A percentile compares a stretch with the other conserved stretches of the same genome.
These are phyloP conservation scores for Lasiosphaeria ovina DNA, from an alignment of 495 filamentous ascomycete species.

Conservation along the genomic window DNA sequence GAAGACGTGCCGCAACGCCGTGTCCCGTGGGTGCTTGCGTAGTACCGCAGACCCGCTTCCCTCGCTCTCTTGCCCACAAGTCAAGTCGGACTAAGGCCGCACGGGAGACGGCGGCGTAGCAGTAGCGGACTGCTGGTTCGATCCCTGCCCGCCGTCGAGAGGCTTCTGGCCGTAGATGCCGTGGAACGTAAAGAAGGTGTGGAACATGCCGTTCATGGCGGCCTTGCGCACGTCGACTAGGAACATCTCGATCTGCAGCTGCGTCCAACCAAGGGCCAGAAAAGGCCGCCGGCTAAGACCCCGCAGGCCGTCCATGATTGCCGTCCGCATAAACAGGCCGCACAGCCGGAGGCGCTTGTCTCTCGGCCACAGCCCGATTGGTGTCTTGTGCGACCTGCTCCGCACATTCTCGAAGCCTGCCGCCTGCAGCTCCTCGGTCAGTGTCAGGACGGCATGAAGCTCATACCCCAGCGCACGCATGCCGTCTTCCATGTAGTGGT, in stretches of 20 bases:
- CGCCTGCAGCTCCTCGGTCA: constrained; percentile 21
- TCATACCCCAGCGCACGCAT: constrained; percentile 29
- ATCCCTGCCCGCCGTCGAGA: background rate
- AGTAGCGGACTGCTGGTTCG: too few relatives aligned
- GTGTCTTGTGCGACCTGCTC: constrained; percentile 28
- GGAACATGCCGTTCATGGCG: constrained; percentile 30
- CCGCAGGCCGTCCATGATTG: constrained; percentile 36
- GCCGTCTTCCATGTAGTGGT: constrained; percentile 29
- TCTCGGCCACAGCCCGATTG: constrained; percentile 34
- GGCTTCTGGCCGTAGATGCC: constrained; percentile 38
- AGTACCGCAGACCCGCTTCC: too few relatives aligned
- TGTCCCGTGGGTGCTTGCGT: too few relatives aligned
- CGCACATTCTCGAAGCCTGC: constrained; percentile 33
- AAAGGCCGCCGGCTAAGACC: constrained; percentile 33
- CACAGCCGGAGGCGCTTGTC: constrained; percentile 32
- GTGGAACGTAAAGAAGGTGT: constrained; percentile 33
- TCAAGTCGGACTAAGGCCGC: too few relatives aligned
- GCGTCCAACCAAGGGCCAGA: constrained; percentile 34
- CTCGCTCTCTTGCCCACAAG: too few relatives aligned
- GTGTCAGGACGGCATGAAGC: constrained; percentile 19
- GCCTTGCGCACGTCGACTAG: constrained; percentile 38
- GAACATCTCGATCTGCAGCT: constrained; percentile 40
- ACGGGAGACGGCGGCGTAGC: too few relatives aligned
- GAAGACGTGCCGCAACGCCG: too few relatives aligned
- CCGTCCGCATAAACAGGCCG: constrained; percentile 34